phyloP scores from a whole-genome alignment of 345 rosid genomes.

The Brassica juncea region DNA sequence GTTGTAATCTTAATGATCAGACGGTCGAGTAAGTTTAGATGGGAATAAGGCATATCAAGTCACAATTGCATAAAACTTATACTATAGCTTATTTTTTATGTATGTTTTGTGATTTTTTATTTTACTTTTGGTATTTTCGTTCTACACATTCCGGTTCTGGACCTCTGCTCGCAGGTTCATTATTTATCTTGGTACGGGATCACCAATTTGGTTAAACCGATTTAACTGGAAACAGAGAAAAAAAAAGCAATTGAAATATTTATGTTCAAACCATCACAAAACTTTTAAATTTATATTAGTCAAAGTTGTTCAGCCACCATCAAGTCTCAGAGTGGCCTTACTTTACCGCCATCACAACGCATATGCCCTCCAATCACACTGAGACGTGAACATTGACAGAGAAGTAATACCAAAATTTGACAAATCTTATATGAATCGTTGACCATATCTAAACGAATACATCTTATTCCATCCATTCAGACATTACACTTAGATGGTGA shows the following conservation, averaged over 20 bases:
- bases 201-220: constrained; percentile 8
- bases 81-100: constrained; percentile 14
- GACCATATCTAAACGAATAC: too few species aligned
- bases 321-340: too few species aligned
- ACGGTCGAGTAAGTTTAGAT: not conserved
- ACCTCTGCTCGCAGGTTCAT: constrained; percentile 5
- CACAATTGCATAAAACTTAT: constrained; percentile 11
- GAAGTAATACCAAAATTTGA: too few species aligned
- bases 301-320: too few species aligned
- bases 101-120: not conserved
- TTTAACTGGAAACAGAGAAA: not conserved
- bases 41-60: constrained; percentile 10
- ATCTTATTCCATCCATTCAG: too few species aligned
- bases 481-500: too few species aligned
- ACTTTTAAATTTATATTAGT: too few species aligned
- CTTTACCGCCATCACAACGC: too few species aligned
- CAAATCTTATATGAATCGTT: too few species aligned
- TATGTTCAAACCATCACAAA: not conserved
- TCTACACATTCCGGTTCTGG: constrained; percentile 14
- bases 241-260: not conserved
- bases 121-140: constrained; percentile 19
- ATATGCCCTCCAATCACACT: too few species aligned
- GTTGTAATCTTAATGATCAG: constrained; percentile 13
- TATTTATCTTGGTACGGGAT: not conserved
- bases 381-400: too few species aligned